A percentile compares a stretch with the other conserved stretches of the same genome.
Conservation (phyloP, 305 asterid genomes). For the Fraxinus nigra region DNA sequence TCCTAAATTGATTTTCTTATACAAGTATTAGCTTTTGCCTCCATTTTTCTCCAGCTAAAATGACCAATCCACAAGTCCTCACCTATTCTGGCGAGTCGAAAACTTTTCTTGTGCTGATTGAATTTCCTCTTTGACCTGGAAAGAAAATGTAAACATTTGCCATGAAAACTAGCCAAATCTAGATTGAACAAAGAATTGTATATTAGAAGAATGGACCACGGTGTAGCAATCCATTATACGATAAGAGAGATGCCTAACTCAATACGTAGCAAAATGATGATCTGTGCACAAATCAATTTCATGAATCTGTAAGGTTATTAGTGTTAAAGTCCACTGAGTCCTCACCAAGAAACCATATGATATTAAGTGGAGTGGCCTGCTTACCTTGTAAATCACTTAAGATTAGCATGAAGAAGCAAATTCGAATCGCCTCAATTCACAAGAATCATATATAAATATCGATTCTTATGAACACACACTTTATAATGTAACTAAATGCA, state of each 20-base stretch:
- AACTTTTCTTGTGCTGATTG: conserved; percentile 27
- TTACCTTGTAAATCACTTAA: background rate
- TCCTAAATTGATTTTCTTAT: background rate
- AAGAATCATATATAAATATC: background rate
- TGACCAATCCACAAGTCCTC: conserved; percentile 22
- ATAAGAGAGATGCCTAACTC: background rate
- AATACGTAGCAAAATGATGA: background rate
- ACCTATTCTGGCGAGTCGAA: conserved; percentile 27
- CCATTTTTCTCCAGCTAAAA: background rate
- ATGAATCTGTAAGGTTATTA: background rate
- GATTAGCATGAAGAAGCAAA: background rate
- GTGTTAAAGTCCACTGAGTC: background rate
- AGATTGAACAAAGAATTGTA: background rate
- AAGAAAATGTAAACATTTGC: background rate
- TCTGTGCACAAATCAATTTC: background rate
- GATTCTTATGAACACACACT: background rate
- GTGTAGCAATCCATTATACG: background rate
- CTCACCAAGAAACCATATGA: background rate
- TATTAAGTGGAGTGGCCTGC: background rate
- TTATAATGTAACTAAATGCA: background rate
- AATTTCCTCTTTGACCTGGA: conserved; percentile 43
- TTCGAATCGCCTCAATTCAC: background rate
- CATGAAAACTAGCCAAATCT: background rate
- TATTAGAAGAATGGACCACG: background rate
- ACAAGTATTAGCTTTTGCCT: background rate